Base-by-base conservation (phyloP, 2,329 filamentous ascomycete species). In the Exophiala mesophila region DNA sequence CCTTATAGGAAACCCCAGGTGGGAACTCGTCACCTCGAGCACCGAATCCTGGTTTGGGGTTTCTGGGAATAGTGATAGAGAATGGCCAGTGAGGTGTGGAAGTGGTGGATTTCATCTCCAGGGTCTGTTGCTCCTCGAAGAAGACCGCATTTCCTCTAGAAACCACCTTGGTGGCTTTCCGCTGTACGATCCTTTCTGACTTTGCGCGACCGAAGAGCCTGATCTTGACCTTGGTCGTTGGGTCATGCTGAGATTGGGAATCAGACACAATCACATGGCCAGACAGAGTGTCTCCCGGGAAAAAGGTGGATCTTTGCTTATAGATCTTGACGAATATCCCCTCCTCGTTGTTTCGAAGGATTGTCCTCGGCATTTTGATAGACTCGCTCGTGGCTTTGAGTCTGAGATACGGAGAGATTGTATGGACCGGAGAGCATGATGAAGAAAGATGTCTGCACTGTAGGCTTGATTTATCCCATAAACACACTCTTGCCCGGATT, bases 121-220 rank as follows among this genome's bases (percentile, higher is more conserved):
- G 33, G 16, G 17, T 26, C 23, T 26, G 23, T 12, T 26, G 7
- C 12, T 26, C 23, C 23, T 26, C 23, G 23, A 26, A 26, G 23
- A 26, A 26, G 23, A 26, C 23, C 12, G 23, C 23, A 12, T 26
- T 26, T 26, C 23, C 23, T 7, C 23, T 6, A 26, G 23, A 26
- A 7, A 26, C 23, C 6, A 26, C 12, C 23, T 26, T 26, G 23
- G 7, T 26, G 12, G 7, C 12, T 26, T 26, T 26, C 23, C 23
- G 6, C 12, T 26, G 23, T 12, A 36, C 33, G 13, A 3, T 13
- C 3, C 20, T n/a, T 20, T 36, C 20, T 2, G 3, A 18, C 5
- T 36, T 36, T n/a, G 33, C 33, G 20, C 33, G 33, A n/a, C 33
- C 33, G 6, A 36, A 16, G 17, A 36, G n/a, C 33, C 20, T 36